Base-by-base conservation (phyloP, 192 early-diverging fungal species). In the Entomortierella beljakovae region DNA sequence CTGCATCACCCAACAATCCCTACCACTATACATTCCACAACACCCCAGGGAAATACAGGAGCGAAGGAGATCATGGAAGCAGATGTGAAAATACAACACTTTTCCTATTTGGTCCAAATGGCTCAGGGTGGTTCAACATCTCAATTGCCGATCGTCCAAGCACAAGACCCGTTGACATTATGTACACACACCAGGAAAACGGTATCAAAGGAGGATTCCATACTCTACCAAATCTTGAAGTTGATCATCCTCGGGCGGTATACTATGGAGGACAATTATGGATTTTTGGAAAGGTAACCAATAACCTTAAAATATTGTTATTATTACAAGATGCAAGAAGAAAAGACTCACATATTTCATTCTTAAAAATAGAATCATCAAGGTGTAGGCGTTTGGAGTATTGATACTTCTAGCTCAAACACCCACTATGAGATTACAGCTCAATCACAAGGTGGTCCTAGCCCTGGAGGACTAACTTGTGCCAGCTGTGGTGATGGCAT, bases 261-360 rank as follows among this genome's bases (percentile, higher is more conserved):
- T 53, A 64, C 22, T 65, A 65, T 35, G 64, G 50, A 1, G 75
- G 57, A 6, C 61, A 70, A 22, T 55, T 79, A 13, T 79, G 68
- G 67, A 70, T 79, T 23, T 70, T 79, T 60, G 75, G 75, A 40
- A 70, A 79, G 75, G 75, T 79, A 70, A 23, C 56, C 28, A 40
- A 53, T 40, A 3, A 10, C 15, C 43, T 13, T 38, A 46, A 11
- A 20, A 5, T 46, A 16, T 46, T 10, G 3, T 20, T 10, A 46
- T 2, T 20, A 3, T 16, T 46, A 46, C 20, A 46, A 1, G 23
- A n/a, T n/a, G n/a, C n/a, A n/a, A n/a, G n/a, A n/a, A n/a, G n/a
- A n/a, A n/a, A n/a, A n/a, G n/a, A n/a, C n/a, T n/a, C n/a, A n/a
- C n/a, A n/a, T n/a, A n/a, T n/a, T n/a, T n/a, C n/a, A n/a, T n/a